A percentile compares a stretch with the other conserved stretches of the same genome.
Conservation (phyloP, 2,329 filamentous ascomycete genomes). For the Xylaria digitata region DNA sequence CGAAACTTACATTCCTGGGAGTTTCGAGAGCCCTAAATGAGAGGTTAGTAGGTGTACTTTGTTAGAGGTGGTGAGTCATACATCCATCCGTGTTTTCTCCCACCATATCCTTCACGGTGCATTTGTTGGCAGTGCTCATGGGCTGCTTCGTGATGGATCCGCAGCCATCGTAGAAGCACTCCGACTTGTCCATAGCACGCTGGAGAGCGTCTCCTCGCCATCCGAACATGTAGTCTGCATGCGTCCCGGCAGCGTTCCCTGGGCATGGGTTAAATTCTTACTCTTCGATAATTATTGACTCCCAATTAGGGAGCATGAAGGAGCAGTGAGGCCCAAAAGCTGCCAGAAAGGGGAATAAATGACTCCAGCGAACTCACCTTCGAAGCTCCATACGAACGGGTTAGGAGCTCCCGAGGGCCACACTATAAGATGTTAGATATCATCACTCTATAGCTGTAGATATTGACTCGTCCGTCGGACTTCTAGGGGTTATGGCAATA, state of each 20-base stretch:
- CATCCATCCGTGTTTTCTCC: slow-evolving; percentile 45
- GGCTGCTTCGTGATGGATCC: slow-evolving; percentile 44
- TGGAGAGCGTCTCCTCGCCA: slow-evolving; percentile 49
- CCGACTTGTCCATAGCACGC: slow-evolving; percentile 51
- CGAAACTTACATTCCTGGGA: slow-evolving; percentile 33
- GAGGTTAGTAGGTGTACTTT: slow-evolving; percentile 24
- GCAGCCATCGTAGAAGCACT: slow-evolving; percentile 53
- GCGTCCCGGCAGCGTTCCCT: slow-evolving; percentile 50
- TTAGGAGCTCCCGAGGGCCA: slow-evolving; percentile 49
- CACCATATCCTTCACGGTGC: slow-evolving; percentile 44
- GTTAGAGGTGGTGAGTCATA: slow-evolving; percentile 38
- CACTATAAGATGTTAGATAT: slow-evolving; percentile 34
- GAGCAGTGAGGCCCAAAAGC: no score
- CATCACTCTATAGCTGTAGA: neutral
- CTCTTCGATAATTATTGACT: no score
- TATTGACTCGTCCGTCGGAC: no score
- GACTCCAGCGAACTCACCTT: no score
- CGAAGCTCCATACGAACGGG: slow-evolving; percentile 47
- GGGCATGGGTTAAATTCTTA: no score
- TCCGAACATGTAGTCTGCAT: slow-evolving; percentile 54
- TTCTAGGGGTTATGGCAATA: neutral
- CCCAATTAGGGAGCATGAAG: no score
- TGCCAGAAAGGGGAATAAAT: no score
- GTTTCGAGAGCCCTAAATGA: slow-evolving; percentile 34
- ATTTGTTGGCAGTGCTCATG: slow-evolving; percentile 43